These are phyloP conservation scores for Zygosaccharomyces sapae DNA, from an alignment of 1,139 yeast genomes.

Conservation along the genomic window DNA sequence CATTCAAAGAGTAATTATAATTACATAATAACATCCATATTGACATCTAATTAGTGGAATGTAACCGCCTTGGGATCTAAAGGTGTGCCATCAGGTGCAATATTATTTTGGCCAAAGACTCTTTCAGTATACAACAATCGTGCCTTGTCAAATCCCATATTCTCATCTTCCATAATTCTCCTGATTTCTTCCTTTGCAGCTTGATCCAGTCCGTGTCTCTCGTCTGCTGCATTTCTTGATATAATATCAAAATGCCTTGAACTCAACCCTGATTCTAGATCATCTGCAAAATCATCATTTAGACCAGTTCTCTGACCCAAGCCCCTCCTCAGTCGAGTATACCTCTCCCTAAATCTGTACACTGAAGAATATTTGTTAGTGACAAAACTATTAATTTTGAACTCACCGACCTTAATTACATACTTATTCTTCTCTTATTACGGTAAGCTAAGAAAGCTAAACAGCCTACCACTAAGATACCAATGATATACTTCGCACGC, in stretches of 20 bases:
- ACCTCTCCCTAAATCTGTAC: constrained; percentile 16
- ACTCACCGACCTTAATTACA: constrained; percentile 12
- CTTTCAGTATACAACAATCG: constrained; percentile 49
- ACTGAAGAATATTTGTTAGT: constrained; percentile 7
- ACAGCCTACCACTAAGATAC: constrained; percentile 11
- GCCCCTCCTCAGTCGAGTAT: constrained; percentile 12
- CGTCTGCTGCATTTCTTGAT: constrained; percentile 49
- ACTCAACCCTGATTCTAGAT: constrained; percentile 59
- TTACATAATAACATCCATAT: neutral
- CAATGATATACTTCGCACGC: constrained; percentile 9
- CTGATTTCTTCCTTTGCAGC: constrained; percentile 50
- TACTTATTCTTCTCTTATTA: constrained; percentile 14
- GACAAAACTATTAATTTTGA: neutral
- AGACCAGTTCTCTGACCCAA: constrained; percentile 19
- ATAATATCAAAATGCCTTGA: constrained; percentile 57
- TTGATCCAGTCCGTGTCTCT: constrained; percentile 58
- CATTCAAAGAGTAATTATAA: constrained; percentile 10
- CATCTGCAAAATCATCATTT: constrained; percentile 48
- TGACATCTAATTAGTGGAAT: constrained; percentile 8
- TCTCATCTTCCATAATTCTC: constrained; percentile 49
- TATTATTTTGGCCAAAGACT: constrained; percentile 48
- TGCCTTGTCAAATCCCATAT: constrained; percentile 65
- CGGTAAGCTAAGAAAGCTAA: constrained; percentile 8
- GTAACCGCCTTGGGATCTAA: constrained; percentile 49
- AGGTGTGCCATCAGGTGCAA: constrained; percentile 51